Percentiles rank a stretch among this genome's conserved stretches.
These are phyloP conservation scores for Tolypocladium amazonense DNA, from an alignment of 2,329 filamentous ascomycete genomes.

Conservation along the genomic window DNA sequence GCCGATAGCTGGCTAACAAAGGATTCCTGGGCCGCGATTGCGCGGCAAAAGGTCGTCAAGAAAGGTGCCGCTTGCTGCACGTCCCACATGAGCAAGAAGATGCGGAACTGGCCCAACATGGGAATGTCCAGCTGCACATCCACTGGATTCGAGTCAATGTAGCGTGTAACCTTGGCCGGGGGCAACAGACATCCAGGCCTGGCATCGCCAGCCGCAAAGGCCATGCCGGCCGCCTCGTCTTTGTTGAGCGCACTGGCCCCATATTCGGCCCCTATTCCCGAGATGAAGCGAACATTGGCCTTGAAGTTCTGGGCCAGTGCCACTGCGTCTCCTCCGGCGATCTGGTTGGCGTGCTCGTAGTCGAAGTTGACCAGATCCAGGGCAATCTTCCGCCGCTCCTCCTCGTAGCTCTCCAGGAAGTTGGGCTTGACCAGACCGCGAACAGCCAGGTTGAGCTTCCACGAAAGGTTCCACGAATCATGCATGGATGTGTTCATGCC, in stretches of 20 bases:
- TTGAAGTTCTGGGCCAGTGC: constrained; percentile 59
- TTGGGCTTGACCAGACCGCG: constrained; percentile 42
- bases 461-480: constrained; percentile 51
- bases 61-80: constrained; percentile 45
- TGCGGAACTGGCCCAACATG: constrained; percentile 64
- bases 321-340: constrained; percentile 49
- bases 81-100: constrained; percentile 61
- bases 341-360: constrained; percentile 45
- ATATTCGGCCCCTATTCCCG: constrained; percentile 57
- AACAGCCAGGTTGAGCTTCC: constrained; percentile 41
- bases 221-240: constrained; percentile 20
- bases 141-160: constrained; percentile 68
- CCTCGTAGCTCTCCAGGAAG: constrained; percentile 50
- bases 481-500: constrained; percentile 53
- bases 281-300: constrained; percentile 63
- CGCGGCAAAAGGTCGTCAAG: constrained; percentile 46
- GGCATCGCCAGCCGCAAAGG: constrained; percentile 34
- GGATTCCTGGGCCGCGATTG: constrained; percentile 38
- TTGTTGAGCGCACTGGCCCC: constrained; percentile 40
- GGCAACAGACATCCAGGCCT: constrained; percentile 47
- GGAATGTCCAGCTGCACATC: constrained; percentile 71
- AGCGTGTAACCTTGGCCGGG: constrained; percentile 61
- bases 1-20: constrained; percentile 50
- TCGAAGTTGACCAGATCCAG: constrained; percentile 50
- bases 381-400: constrained; percentile 52